Evolutionary conservation across 768 basidiomycete species (phyloP).

Genomic region (Lentinus tigrinus): DNA sequence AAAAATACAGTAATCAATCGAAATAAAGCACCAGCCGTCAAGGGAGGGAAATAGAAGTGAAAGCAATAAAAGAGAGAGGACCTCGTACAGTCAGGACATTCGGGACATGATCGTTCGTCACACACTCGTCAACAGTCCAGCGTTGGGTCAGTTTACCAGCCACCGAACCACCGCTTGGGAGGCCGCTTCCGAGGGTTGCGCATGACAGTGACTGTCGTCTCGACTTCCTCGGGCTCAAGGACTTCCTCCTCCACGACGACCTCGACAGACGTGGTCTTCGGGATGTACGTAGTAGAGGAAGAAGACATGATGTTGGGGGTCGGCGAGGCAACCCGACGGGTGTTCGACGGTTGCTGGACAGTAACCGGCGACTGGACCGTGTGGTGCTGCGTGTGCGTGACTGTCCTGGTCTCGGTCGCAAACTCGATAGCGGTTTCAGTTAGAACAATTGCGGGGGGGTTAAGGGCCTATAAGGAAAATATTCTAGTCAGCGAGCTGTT

Average conservation of each 20-base stretch:
- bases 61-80: conserved; percentile 29
- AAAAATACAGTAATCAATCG: conserved; percentile 18
- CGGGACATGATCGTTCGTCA: conserved; percentile 24
- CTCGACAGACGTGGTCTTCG: conserved; percentile 73
- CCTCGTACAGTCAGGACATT: conserved; percentile 24
- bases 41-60: conserved; percentile 33
- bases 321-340: conserved; percentile 71
- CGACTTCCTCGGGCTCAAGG: conserved; percentile 41
- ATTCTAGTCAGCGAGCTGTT: conserved; percentile 22
- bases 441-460: conserved; percentile 35
- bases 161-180: conserved; percentile 28
- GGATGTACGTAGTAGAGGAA: conserved; percentile 54
- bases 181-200: conserved; percentile 20
- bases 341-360: conserved; percentile 75
- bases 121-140: conserved; percentile 21
- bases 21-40: conserved; percentile 22
- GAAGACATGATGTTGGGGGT: conserved; percentile 62
- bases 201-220: conserved; percentile 17
- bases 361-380: conserved; percentile 42
- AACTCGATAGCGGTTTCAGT: conserved; percentile 63
- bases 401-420: conserved; percentile 50
- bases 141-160: conserved; percentile 22
- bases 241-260: conserved; percentile 59
- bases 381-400: conserved; percentile 35
- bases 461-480: conserved; percentile 38